phyloP scores from a whole-genome alignment of 495 filamentous ascomycete genomes.

The Friedmanniomyces endolithicus region DNA sequence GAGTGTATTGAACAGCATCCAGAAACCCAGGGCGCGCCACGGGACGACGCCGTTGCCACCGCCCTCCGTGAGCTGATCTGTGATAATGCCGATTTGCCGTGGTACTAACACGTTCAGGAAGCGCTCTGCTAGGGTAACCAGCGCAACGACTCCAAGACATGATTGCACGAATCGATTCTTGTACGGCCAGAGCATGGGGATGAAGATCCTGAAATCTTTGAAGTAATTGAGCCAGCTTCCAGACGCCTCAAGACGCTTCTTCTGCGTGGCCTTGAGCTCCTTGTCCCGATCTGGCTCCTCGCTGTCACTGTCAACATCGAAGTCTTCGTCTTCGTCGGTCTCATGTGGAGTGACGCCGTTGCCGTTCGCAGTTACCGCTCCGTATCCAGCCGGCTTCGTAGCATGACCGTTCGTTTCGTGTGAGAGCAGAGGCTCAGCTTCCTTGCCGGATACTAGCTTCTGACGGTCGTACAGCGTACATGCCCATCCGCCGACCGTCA shows the following conservation, averaged over 20 bases:
- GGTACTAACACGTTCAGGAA: slow-evolving; percentile 28
- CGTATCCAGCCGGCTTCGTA: not conserved
- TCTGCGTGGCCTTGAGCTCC: slow-evolving; percentile 18
- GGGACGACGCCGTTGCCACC: slow-evolving; percentile 20
- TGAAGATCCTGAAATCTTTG: slow-evolving; percentile 28
- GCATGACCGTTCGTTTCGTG: slow-evolving; percentile 10
- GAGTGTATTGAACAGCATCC: slow-evolving; percentile 21
- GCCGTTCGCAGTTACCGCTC: not conserved
- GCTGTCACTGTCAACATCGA: slow-evolving; percentile 11
- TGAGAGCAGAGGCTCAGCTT: slow-evolving; percentile 12
- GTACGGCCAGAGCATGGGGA: slow-evolving; percentile 29
- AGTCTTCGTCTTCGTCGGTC: not conserved
- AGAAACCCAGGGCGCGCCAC: slow-evolving; percentile 26
- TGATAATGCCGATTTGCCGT: slow-evolving; percentile 29
- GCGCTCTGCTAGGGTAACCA: slow-evolving; percentile 21
- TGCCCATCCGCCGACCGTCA: not conserved
- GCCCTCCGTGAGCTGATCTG: slow-evolving; percentile 19
- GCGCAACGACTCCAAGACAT: slow-evolving; percentile 16
- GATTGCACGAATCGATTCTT: slow-evolving; percentile 22
- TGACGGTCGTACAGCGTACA: slow-evolving; percentile 6
- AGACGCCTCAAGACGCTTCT: slow-evolving; percentile 25
- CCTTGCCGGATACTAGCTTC: not conserved
- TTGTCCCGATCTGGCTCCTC: slow-evolving; percentile 24
- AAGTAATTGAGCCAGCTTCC: slow-evolving; percentile 30
- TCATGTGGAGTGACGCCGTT: not conserved